phyloP scores from a whole-genome alignment of 2,329 filamentous ascomycete species.

The Fusarium sp. region DNA sequence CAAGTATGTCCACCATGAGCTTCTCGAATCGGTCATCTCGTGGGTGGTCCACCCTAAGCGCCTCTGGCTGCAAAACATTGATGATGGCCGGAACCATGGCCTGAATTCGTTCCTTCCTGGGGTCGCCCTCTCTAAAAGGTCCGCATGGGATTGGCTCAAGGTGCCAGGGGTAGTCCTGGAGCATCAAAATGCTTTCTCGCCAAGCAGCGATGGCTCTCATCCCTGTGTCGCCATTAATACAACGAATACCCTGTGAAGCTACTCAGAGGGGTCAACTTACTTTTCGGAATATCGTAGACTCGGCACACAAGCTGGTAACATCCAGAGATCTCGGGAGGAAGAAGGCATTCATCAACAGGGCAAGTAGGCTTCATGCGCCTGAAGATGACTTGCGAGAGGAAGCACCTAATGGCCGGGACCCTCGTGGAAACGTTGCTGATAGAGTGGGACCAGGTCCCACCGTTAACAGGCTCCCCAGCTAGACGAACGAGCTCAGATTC shows the following conservation, averaged over 20 bases:
- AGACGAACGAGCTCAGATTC: not conserved
- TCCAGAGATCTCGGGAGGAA: not conserved
- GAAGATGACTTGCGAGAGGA: not conserved
- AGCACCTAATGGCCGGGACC: not conserved
- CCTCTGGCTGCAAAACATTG: not conserved
- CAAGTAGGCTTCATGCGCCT: not conserved
- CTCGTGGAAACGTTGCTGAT: not conserved
- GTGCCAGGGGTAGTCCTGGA: not conserved
- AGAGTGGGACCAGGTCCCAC: not conserved
- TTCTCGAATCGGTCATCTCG: not conserved
- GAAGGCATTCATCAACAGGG: not conserved
- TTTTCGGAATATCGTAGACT: not conserved
- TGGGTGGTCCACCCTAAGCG: not conserved
- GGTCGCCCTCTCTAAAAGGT: not conserved
- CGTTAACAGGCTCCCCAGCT: not conserved
- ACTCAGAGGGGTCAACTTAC: not conserved
- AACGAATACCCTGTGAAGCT: not conserved
- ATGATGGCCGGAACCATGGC: not conserved
- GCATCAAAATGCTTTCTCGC: not conserved
- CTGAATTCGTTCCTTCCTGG: not conserved
- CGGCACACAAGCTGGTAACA: not conserved
- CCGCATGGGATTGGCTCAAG: not conserved
- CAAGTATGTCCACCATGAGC: rapidly evolving
- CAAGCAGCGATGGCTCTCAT: not conserved
- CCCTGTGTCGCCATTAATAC: not conserved